Percentiles rank a stretch among this genome's conserved stretches.
Evolutionary conservation across 495 filamentous ascomycete genomes (phyloP).

Genomic region (Cudoniella acicularis): DNA sequence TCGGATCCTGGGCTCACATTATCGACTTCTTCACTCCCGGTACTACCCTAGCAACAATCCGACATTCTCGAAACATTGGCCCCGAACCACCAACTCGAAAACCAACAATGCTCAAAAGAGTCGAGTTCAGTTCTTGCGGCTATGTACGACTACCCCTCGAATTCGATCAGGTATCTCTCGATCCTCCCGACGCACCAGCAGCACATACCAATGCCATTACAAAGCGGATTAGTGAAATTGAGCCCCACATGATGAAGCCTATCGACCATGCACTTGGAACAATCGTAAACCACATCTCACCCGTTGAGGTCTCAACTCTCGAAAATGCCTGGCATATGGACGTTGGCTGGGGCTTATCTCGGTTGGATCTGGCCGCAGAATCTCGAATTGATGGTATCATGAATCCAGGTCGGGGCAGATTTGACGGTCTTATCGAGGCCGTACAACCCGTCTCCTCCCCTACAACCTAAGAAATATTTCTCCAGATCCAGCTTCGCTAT

Average conservation of each 20-base stretch:
- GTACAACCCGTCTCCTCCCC: too few relatives aligned
- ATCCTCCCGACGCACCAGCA: not conserved
- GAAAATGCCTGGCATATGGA: constrained; percentile 15
- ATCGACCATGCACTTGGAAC: constrained; percentile 26
- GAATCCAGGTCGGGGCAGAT: constrained; percentile 27
- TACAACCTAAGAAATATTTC: too few relatives aligned
- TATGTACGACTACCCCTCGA: constrained; percentile 33
- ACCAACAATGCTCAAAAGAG: constrained; percentile 21
- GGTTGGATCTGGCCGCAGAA: constrained; percentile 6
- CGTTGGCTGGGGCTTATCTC: constrained; percentile 8
- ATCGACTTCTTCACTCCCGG: constrained; percentile 41
- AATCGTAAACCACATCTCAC: constrained; percentile 22
- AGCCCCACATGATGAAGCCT: constrained; percentile 23
- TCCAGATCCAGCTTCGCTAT: too few relatives aligned
- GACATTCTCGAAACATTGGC: constrained; percentile 19
- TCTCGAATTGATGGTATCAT: constrained; percentile 25
- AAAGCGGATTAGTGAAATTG: constrained; percentile 18
- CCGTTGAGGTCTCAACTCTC: constrained; percentile 20
- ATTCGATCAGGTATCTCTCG: constrained; percentile 21
- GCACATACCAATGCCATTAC: not conserved
- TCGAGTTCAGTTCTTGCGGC: constrained; percentile 43
- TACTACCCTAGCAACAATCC: constrained; percentile 23
- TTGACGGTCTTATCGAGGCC: constrained; percentile 26
- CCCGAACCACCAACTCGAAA: constrained; percentile 3
- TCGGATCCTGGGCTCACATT: constrained; percentile 36